These are phyloP conservation scores for Tulasnella sp. DNA, from an alignment of 768 basidiomycete species.

Conservation along the genomic window DNA sequence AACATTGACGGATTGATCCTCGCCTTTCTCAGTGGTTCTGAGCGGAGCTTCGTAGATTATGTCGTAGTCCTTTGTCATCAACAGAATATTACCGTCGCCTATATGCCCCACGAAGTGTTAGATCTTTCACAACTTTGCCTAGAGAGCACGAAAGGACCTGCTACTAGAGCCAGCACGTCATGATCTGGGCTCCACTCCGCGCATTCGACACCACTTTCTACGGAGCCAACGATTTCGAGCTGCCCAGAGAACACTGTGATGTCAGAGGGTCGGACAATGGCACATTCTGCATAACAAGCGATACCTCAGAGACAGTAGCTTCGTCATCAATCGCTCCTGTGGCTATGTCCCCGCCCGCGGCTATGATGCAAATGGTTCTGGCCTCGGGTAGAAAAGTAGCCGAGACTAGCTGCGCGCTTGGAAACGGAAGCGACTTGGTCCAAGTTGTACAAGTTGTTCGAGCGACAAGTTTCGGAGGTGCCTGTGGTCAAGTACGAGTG, in stretches of 20 bases:
- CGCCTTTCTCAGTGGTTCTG: slow-evolving; percentile 77
- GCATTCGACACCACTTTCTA: slow-evolving; percentile 80
- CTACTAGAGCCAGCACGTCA: slow-evolving; percentile 77
- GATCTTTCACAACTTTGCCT: slow-evolving; percentile 4
- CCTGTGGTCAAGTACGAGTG: slow-evolving; percentile 7
- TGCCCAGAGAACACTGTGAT: slow-evolving; percentile 43
- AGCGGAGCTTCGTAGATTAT: slow-evolving; percentile 79
- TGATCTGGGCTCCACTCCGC: slow-evolving; percentile 95
- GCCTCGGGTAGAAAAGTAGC: slow-evolving; percentile 74
- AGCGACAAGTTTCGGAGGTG: background rate
- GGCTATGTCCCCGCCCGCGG: slow-evolving; percentile 81
- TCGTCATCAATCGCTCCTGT: slow-evolving; percentile 55
- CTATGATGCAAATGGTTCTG: slow-evolving; percentile 64
- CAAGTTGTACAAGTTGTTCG: slow-evolving; percentile 30
- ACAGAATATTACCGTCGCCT: slow-evolving; percentile 74
- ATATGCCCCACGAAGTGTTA: background rate
- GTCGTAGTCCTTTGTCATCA: slow-evolving; percentile 90
- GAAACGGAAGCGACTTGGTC: slow-evolving; percentile 29
- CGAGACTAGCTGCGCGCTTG: slow-evolving; percentile 55
- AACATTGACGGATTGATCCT: slow-evolving; percentile 91
- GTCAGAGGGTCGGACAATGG: slow-evolving; percentile 50
- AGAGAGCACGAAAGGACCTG: slow-evolving; percentile 52
- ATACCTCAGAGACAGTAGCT: slow-evolving; percentile 18
- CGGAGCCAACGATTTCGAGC: slow-evolving; percentile 76
- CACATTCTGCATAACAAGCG: slow-evolving; percentile 45